phyloP scores from a whole-genome alignment of 129 eudicot species.

The Ambrosia trifida region DNA sequence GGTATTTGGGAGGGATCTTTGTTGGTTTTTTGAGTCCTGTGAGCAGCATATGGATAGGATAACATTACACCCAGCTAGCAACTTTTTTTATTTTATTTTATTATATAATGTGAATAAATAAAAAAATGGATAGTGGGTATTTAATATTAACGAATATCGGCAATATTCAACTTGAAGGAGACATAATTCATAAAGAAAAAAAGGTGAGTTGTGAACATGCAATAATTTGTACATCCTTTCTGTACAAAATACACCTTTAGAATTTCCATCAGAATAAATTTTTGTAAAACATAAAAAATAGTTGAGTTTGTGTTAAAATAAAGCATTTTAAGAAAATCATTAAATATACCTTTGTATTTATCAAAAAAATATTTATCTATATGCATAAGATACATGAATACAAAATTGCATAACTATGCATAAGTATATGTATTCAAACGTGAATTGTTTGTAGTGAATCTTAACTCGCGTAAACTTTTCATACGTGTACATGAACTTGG shows the following conservation, averaged over 20 bases:
- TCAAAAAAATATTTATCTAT: background rate
- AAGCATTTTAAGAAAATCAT: background rate
- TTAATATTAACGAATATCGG: slow-evolving; percentile 18
- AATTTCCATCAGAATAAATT: slow-evolving; percentile 1
- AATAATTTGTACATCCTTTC: slow-evolving; percentile 6
- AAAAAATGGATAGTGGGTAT: background rate
- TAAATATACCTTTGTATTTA: background rate
- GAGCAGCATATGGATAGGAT: slow-evolving; percentile 19
- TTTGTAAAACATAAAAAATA: background rate
- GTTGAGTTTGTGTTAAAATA: background rate
- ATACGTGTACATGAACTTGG: background rate
- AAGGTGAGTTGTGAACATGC: background rate
- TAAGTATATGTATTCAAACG: background rate
- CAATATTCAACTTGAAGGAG: slow-evolving; percentile 32
- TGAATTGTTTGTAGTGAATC: background rate
- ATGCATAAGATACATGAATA: background rate
- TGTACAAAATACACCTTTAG: background rate
- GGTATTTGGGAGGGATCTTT: slow-evolving; percentile 31
- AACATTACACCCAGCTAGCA: slow-evolving; percentile 29
- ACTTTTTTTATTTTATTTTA: background rate
- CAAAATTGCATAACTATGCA: background rate
- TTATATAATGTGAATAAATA: background rate
- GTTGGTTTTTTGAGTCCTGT: slow-evolving; percentile 36
- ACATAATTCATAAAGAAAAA: slow-evolving; percentile 29
- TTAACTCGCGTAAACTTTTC: background rate